Conservation (phyloP, 2,329 filamentous ascomycete species). For the Claviceps capensis region DNA sequence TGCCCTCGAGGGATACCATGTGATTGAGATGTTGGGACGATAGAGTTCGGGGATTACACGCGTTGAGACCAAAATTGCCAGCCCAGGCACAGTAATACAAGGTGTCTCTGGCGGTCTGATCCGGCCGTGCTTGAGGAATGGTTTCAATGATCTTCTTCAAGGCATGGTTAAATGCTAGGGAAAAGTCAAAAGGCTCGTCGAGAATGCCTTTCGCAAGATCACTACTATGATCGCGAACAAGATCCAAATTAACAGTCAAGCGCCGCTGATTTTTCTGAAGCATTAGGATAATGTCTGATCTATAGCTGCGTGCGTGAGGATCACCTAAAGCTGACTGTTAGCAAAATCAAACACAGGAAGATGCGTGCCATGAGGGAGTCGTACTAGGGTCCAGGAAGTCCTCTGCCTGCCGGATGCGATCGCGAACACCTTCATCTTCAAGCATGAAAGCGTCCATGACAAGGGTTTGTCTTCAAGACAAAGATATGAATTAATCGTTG, state of each 20-base stretch:
- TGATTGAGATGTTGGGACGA: constrained; percentile 82
- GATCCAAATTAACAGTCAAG: constrained; percentile 68
- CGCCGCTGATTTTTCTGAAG: constrained; percentile 53
- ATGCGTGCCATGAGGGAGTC: constrained; percentile 14
- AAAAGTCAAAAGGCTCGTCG: constrained; percentile 76
- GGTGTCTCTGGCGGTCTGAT: constrained; percentile 64
- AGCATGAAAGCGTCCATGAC: constrained; percentile 62
- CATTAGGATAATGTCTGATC: constrained; percentile 75
- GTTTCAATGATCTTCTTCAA: constrained; percentile 80
- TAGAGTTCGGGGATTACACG: constrained; percentile 87
- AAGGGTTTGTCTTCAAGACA: background rate
- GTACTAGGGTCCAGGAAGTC: constrained; percentile 90
- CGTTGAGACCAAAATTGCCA: constrained; percentile 87
- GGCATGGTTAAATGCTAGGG: constrained; percentile 76
- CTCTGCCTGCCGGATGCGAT: constrained; percentile 74
- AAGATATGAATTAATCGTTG: background rate
- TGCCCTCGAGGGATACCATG: constrained; percentile 95
- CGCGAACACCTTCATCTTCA: constrained; percentile 69
- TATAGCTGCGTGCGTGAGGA: constrained; percentile 56
- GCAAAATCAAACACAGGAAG: background rate
- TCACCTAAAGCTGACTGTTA: constrained; percentile 24
- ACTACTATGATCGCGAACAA: constrained; percentile 74
- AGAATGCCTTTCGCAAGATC: constrained; percentile 71
- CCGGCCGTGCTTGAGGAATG: constrained; percentile 58
- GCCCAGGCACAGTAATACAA: constrained; percentile 96